Base-by-base conservation (phyloP, 73 alveolate species). In the Uronychia setigera region DNA sequence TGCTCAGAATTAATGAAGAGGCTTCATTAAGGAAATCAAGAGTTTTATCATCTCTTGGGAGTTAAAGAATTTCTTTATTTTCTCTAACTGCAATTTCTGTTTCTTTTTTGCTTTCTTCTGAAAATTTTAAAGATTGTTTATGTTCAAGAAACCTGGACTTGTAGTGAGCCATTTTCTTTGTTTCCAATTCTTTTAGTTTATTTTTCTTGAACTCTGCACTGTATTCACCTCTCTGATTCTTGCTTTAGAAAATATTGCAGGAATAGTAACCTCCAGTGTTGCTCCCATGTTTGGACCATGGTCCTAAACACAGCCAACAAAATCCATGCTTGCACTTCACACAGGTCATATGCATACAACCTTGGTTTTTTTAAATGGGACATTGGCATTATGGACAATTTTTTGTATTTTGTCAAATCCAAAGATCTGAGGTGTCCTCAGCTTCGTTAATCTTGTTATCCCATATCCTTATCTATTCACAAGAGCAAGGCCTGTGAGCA, bases 271-370 rank as follows among this genome's bases (percentile, higher is more conserved):
- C 89, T 1, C 89, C 89, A 1, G 89, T 82, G 0, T 82, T 5
- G 59, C 78, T 67, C 32, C 99, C 99, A 80, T 98, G 99, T 0
- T 93, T 94, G 19, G 88, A 57, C 99, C 99, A 96, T 78, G 93
- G 96, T 1, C 99, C 99, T 35, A 92, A 46, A 80, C 99, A 98
- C 31, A 98, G 95, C 99, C 99, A 98, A 78, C 99, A 97, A 93
- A 98, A 98, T 93, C 97, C 99, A 86, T 97, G 93, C 76, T 98
- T 97, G 81, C 99, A 98, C 58, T 94, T 94, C 82, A 81, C 91
- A 89, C 98, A 96, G 1, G 98, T 93, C 99, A 96, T 96, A 82
- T 96, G 99, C 76, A 89, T 96, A 91, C 99, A 96, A n/a, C 99
- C 99, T 87, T 95, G 99, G 92, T 96, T 94, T 90, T 97, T 97